Percentiles rank a stretch among this genome's conserved stretches.
Conservation (phyloP, 2,329 filamentous ascomycete species). For the Aspergillus versicolor region DNA sequence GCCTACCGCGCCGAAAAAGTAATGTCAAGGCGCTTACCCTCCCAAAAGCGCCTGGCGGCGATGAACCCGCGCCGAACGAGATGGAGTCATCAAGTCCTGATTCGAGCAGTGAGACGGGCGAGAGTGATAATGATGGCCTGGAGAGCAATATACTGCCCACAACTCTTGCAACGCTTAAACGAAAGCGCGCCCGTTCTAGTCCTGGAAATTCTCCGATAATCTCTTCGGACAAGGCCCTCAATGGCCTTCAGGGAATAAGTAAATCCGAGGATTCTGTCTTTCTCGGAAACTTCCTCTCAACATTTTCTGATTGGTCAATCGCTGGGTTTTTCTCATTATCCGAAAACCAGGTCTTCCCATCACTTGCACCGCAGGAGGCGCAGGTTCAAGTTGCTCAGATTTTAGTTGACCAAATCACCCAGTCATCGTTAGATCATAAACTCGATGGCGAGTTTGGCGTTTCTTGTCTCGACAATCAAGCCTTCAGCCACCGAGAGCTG, state of each 20-base stretch:
- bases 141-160: constrained; percentile 23
- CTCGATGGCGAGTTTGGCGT: constrained; percentile 28
- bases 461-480: constrained; percentile 29
- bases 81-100: constrained; percentile 24
- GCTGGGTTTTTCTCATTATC: constrained; percentile 40
- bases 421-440: constrained; percentile 43
- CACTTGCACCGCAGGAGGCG: constrained; percentile 34
- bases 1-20: constrained; percentile 30
- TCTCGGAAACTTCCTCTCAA: constrained; percentile 39
- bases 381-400: constrained; percentile 42
- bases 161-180: constrained; percentile 26
- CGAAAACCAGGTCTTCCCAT: constrained; percentile 31
- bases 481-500: constrained; percentile 21
- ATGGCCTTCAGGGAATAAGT: constrained; percentile 16
- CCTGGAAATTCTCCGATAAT: constrained; percentile 29
- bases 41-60: constrained; percentile 8
- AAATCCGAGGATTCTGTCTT: constrained; percentile 36
- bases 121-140: constrained; percentile 26
- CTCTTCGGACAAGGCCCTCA: constrained; percentile 28
- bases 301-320: constrained; percentile 41
- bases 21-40: constrained; percentile 6
- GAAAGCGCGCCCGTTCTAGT: constrained; percentile 37
- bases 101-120: constrained; percentile 27
- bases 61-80: constrained; percentile 9
- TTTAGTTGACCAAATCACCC: constrained; percentile 44